phyloP scores from a whole-genome alignment of 371 early-diverging fungal species.

The Circinella umbellata region DNA sequence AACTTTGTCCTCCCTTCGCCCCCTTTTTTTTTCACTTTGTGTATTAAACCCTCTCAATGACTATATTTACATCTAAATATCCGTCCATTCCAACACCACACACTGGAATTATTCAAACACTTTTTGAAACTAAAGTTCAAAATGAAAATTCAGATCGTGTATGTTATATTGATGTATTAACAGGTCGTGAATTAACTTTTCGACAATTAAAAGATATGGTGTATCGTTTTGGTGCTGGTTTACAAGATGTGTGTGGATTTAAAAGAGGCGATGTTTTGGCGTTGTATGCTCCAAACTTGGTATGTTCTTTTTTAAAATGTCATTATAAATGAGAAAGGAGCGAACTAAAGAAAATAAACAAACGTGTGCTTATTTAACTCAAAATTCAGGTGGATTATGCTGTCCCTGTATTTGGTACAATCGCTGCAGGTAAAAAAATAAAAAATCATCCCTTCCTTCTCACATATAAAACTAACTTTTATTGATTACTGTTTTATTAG shows the following conservation, averaged over 20 bases:
- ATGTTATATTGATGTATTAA: conserved; percentile 60
- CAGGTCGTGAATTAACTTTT: conserved; percentile 61
- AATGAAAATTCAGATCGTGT: conserved; percentile 8
- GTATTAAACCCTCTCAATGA: background rate
- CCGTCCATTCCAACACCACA: background rate
- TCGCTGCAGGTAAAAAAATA: conserved; percentile 37
- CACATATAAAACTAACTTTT: too few relatives aligned
- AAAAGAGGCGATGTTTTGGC: conserved; percentile 16
- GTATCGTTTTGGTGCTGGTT: conserved; percentile 10
- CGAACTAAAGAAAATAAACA: too few relatives aligned
- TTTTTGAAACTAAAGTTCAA: background rate
- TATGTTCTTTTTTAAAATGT: conserved; percentile 22
- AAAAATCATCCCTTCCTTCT: too few relatives aligned
- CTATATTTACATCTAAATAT: conserved; percentile 1
- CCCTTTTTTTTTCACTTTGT: too few relatives aligned
- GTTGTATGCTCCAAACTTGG: conserved; percentile 20
- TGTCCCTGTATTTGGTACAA: conserved; percentile 35
- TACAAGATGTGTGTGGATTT: conserved; percentile 11
- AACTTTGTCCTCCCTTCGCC: too few relatives aligned
- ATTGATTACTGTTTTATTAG: conserved; percentile 20
- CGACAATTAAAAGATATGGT: conserved; percentile 54
- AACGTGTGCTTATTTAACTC: too few relatives aligned
- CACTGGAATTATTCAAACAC: conserved; percentile 3
- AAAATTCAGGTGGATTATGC: conserved; percentile 23
- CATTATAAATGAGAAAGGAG: too few relatives aligned